phyloP scores from a whole-genome alignment of 805 yeast species.

The Starmerella lactis-condensi region DNA sequence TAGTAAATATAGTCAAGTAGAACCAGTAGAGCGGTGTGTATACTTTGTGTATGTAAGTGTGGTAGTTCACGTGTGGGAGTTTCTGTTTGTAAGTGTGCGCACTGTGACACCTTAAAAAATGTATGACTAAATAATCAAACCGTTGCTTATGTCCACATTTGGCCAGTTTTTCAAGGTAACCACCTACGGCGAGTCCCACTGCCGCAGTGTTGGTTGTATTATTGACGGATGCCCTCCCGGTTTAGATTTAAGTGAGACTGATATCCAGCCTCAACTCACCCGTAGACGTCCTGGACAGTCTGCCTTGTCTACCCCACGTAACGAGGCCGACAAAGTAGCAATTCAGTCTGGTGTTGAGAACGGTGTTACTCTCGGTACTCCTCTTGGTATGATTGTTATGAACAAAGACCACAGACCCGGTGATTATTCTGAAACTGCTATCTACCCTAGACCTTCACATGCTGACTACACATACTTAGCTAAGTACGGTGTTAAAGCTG shows the following conservation, averaged over 20 bases:
- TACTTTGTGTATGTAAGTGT: too few species aligned
- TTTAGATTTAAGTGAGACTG: constrained; percentile 61
- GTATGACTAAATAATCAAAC: too few species aligned
- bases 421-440: constrained; percentile 87
- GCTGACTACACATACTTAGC: constrained; percentile 86
- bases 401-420: constrained; percentile 95
- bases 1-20: too few species aligned
- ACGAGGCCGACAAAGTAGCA: constrained; percentile 81
- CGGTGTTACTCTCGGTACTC: constrained; percentile 84
- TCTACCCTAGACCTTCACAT: constrained; percentile 93
- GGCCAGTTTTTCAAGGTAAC: constrained; percentile 57
- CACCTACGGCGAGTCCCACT: constrained; percentile 96
- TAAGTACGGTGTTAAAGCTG: constrained; percentile 83
- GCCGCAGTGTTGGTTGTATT: constrained; percentile 92
- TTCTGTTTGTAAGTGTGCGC: too few species aligned
- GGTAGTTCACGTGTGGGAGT: too few species aligned
- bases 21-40: too few species aligned
- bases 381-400: constrained; percentile 79
- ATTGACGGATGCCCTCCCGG: constrained; percentile 98
- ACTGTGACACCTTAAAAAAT: too few species aligned
- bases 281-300: constrained; percentile 98
- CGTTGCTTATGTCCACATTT: constrained; percentile 71
- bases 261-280: constrained; percentile 86
- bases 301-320: constrained; percentile 77
- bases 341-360: constrained; percentile 90